A percentile compares a stretch with the other conserved stretches of the same genome.
Evolutionary conservation across 2,329 filamentous ascomycete species (phyloP).

Genomic region (Cladosporium phlei): DNA sequence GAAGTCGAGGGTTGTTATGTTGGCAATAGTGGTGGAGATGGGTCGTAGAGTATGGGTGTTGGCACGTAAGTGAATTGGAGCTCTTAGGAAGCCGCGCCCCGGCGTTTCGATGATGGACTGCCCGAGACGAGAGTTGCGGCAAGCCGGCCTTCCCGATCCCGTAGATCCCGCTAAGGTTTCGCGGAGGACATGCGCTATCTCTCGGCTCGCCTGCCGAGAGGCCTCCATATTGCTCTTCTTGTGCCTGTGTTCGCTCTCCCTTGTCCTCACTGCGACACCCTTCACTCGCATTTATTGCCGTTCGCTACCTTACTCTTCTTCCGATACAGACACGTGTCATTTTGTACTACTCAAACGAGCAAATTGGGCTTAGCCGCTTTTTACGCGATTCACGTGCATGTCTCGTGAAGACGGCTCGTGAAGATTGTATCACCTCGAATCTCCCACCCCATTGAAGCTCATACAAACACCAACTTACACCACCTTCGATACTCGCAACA

Average conservation of each 20-base stretch:
- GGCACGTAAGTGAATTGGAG: constrained; percentile 8
- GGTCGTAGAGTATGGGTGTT: not conserved
- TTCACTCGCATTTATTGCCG: no score
- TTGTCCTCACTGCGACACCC: no score
- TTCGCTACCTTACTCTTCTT: no score
- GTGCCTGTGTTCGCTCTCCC: no score
- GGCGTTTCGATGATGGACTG: constrained; percentile 8
- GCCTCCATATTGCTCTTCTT: no score
- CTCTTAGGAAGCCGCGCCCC: constrained; percentile 12
- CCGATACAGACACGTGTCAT: no score
- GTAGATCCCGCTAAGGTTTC: constrained; percentile 7
- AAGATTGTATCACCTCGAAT: no score
- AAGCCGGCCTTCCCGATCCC: not conserved
- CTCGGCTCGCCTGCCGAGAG: no score
- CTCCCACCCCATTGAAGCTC: no score
- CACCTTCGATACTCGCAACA: not conserved
- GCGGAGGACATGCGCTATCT: not conserved
- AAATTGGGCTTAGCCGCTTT: no score
- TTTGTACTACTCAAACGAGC: no score
- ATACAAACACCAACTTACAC: no score
- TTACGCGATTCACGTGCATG: not conserved
- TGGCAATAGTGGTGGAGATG: constrained; percentile 47
- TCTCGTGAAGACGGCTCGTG: not conserved
- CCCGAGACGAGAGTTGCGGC: not conserved
- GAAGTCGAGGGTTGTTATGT: constrained; percentile 53